Evolutionary conservation across 257 asterid species (phyloP).

Genomic region (Solanum chaucha): DNA sequence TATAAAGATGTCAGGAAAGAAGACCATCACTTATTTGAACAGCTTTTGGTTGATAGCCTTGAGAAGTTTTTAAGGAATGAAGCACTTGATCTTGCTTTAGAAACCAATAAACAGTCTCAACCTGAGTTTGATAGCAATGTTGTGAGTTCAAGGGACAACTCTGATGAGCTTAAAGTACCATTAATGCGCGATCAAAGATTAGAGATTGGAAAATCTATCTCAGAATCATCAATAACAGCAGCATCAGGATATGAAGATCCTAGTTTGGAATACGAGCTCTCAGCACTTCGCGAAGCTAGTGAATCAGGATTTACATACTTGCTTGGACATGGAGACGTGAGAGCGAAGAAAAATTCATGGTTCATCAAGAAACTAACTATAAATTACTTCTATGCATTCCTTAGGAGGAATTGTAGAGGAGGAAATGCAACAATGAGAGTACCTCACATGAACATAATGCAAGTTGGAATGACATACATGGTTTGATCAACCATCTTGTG

Average conservation of each 20-base stretch:
- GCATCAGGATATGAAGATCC: conserved; percentile 65
- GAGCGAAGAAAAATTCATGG: conserved; percentile 74
- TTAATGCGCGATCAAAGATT: conserved; percentile 34
- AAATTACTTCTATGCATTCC: conserved; percentile 74
- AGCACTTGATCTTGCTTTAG: conserved; percentile 64
- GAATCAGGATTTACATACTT: conserved; percentile 78
- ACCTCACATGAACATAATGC: conserved; percentile 73
- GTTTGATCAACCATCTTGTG: not conserved
- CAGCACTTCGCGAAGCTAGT: conserved; percentile 62
- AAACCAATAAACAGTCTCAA: conserved; percentile 16
- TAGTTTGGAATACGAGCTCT: conserved; percentile 72
- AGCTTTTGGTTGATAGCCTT: conserved; percentile 65
- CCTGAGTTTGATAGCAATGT: conserved; percentile 36
- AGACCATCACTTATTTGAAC: conserved; percentile 78
- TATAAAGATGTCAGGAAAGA: conserved; percentile 86
- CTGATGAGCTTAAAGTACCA: conserved; percentile 44
- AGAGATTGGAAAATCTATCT: not conserved
- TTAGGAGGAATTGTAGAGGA: conserved; percentile 90
- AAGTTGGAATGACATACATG: conserved; percentile 67
- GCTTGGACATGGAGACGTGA: conserved; percentile 80
- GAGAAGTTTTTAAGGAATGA: conserved; percentile 70
- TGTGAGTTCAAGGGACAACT: conserved; percentile 21
- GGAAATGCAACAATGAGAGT: conserved; percentile 89
- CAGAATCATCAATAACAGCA: conserved; percentile 39
- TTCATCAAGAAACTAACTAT: conserved; percentile 71